Percentiles rank a stretch among this genome's conserved stretches.
phyloP scores from a whole-genome alignment of 345 rosid genomes.

The Combretum micranthum region DNA sequence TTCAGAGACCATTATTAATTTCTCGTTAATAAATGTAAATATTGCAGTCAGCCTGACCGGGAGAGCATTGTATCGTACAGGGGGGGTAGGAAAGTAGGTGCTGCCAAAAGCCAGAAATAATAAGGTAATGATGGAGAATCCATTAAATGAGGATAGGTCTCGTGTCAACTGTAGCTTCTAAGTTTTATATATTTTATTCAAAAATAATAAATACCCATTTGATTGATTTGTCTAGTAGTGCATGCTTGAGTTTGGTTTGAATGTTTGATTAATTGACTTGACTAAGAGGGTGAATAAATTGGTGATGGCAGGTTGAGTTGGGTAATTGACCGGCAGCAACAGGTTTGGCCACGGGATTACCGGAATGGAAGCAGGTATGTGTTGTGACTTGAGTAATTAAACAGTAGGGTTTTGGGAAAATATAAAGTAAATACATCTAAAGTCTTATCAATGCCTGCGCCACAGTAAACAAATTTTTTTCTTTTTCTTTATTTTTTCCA shows the following conservation, averaged over 20 bases:
- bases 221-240: slow-evolving; percentile 13
- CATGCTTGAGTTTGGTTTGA: slow-evolving; percentile 2
- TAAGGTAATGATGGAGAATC: slow-evolving; percentile 43
- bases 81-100: slow-evolving; percentile 13
- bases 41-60: slow-evolving; percentile 10
- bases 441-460: too few species aligned
- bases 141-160: slow-evolving; percentile 15
- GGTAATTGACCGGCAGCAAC: slow-evolving; percentile 13
- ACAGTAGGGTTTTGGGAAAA: not conserved
- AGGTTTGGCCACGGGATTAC: slow-evolving; percentile 4
- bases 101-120: slow-evolving; percentile 31
- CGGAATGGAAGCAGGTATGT: too few species aligned
- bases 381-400: too few species aligned
- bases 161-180: not conserved
- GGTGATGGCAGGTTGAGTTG: slow-evolving; percentile 4
- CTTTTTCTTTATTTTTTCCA: not conserved
- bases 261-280: not conserved
- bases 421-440: slow-evolving; percentile 7
- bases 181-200: not conserved
- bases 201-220: not conserved
- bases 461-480: not conserved
- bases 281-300: not conserved
- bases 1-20: not conserved
- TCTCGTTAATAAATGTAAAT: not conserved
- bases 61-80: slow-evolving; percentile 6